phyloP scores from a whole-genome alignment of 2,329 filamentous ascomycete species.

The Diplodia corticola region DNA sequence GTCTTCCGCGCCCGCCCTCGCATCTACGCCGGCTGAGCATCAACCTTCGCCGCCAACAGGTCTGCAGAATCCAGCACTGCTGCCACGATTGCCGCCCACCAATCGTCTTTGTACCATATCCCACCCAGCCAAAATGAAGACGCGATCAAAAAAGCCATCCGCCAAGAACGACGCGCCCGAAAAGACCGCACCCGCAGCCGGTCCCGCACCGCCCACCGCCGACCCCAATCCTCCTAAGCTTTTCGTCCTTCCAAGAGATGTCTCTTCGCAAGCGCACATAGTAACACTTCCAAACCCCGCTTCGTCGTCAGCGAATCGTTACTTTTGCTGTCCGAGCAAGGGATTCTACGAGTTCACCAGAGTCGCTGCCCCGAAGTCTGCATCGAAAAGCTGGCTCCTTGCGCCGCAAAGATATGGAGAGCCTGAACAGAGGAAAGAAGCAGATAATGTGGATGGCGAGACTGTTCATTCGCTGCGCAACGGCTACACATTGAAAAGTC shows the following conservation, averaged over 20 bases:
- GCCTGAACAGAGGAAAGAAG: not conserved
- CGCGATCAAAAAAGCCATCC: constrained; percentile 31
- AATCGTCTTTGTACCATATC: not conserved
- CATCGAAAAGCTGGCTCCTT: constrained; percentile 58
- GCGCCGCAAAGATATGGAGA: constrained; percentile 29
- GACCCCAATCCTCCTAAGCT: constrained; percentile 51
- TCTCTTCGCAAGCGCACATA: constrained; percentile 55
- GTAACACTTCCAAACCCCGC: constrained; percentile 58
- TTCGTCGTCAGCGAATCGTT: constrained; percentile 50
- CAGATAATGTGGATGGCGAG: not conserved
- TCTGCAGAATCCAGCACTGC: not conserved
- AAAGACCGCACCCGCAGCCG: not conserved
- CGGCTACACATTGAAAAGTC: constrained; percentile 63
- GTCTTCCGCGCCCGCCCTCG: constrained; percentile 14
- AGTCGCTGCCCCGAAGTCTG: constrained; percentile 52
- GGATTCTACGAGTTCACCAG: constrained; percentile 64
- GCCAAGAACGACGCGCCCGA: constrained; percentile 14
- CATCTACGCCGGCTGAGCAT: no score
- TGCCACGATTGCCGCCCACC: not conserved
- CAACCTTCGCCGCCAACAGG: not conserved
- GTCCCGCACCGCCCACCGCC: constrained; percentile 35
- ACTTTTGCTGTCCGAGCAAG: constrained; percentile 59
- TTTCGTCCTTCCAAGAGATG: constrained; percentile 58
- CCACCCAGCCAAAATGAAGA: constrained; percentile 29
- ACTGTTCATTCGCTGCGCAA: constrained; percentile 12